These are phyloP conservation scores for Effrenium voratum DNA, from an alignment of 73 alveolate species.

Conservation along the genomic window DNA sequence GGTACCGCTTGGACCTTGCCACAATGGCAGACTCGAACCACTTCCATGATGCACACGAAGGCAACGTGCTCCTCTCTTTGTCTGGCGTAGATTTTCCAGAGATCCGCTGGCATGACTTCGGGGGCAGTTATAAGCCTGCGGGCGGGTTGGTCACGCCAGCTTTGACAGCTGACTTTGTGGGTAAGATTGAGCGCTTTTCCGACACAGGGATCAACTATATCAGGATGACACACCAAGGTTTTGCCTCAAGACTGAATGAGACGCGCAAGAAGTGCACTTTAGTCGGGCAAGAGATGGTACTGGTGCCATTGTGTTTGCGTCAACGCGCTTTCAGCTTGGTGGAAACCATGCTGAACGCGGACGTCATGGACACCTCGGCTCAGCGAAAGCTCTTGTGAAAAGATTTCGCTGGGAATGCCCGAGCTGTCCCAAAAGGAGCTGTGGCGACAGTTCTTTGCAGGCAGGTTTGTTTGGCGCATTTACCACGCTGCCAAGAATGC, in stretches of 20 bases:
- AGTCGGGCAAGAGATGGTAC: neutral
- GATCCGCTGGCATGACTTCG: constrained; percentile 54
- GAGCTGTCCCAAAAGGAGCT: constrained; percentile 28
- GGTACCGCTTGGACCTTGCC: constrained; percentile 62
- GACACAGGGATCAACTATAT: too few species aligned
- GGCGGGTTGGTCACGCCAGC: too few species aligned
- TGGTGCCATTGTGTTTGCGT: neutral
- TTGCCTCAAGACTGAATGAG: constrained; percentile 19
- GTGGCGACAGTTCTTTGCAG: constrained; percentile 39
- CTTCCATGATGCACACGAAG: constrained; percentile 42
- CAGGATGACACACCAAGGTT: neutral
- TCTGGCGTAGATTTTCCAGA: constrained; percentile 37
- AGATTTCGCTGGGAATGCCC: constrained; percentile 23
- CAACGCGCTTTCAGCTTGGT: constrained; percentile 45
- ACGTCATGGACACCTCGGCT: constrained; percentile 48
- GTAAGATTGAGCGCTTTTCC: too few species aligned
- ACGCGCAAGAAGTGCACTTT: neutral
- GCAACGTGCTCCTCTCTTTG: constrained; percentile 50
- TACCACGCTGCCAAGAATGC: too few species aligned
- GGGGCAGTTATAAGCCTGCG: constrained; percentile 39
- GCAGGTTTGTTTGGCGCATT: neutral
- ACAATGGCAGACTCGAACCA: constrained; percentile 21
- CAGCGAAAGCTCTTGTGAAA: constrained; percentile 50
- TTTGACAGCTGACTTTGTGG: too few species aligned
- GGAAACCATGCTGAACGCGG: constrained; percentile 29